These are phyloP conservation scores for Butyriboletus loyo DNA, from an alignment of 768 basidiomycete species.

Conservation along the genomic window DNA sequence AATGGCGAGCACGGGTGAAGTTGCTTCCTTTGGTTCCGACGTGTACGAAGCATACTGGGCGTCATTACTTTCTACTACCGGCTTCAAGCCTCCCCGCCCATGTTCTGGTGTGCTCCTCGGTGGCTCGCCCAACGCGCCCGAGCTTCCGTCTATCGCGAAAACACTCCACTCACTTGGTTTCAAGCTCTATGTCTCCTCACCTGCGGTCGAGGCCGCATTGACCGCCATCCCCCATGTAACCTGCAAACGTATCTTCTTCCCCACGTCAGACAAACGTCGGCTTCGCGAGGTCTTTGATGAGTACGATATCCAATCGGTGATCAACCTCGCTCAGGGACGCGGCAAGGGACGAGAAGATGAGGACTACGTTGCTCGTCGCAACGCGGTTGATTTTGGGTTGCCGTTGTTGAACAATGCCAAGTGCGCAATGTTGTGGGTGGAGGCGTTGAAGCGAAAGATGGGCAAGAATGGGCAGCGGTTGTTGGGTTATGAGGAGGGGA, in stretches of 20 bases:
- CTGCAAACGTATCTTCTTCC: constrained; percentile 93
- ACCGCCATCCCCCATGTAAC: constrained; percentile 73
- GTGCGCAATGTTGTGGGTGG: constrained; percentile 87
- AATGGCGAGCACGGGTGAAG: constrained; percentile 98
- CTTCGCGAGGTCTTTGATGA: constrained; percentile 92
- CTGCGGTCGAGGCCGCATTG: constrained; percentile 74
- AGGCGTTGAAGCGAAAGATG: constrained; percentile 81
- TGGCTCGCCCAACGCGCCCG: constrained; percentile 83
- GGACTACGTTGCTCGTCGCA: constrained; percentile 95
- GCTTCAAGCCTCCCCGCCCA: constrained; percentile 86
- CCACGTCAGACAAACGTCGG: constrained; percentile 93
- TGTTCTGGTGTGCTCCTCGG: constrained; percentile 90
- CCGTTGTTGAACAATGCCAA: constrained; percentile 88
- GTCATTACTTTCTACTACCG: constrained; percentile 90
- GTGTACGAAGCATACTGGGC: constrained; percentile 97
- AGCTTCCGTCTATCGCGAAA: constrained; percentile 82
- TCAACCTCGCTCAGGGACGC: constrained; percentile 84
- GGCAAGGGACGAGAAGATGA: constrained; percentile 80
- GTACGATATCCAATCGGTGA: constrained; percentile 90
- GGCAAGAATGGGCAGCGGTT: constrained; percentile 65
- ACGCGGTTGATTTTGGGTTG: constrained; percentile 94
- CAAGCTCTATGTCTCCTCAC: constrained; percentile 89
- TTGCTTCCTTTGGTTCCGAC: constrained; percentile 92
- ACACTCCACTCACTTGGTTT: constrained; percentile 83
- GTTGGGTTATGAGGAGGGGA: constrained; percentile 78